Percentiles rank a stretch among this genome's conserved stretches.
phyloP scores from a whole-genome alignment of 2,329 filamentous ascomycete genomes.

The Exophiala sideris region DNA sequence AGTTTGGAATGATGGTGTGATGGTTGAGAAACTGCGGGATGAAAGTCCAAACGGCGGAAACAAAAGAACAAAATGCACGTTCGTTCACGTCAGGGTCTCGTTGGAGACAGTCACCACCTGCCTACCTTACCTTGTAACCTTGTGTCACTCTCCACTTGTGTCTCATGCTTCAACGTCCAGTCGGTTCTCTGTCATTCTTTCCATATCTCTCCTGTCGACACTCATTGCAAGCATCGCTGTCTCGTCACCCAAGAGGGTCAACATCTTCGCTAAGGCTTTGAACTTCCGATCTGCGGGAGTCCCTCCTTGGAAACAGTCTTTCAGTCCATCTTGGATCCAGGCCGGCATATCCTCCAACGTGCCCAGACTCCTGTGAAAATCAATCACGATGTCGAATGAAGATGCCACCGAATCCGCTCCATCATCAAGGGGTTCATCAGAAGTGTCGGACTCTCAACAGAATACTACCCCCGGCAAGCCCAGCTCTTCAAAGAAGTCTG shows the following conservation, averaged over 20 bases:
- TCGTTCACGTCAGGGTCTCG: background rate
- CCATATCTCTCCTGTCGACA: too few relatives aligned
- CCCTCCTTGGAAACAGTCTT: too few relatives aligned
- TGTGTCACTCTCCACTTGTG: too few relatives aligned
- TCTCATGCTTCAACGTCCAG: too few relatives aligned
- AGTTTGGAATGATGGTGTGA: background rate
- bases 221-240: too few relatives aligned
- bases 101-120: too few relatives aligned
- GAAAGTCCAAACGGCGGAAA: background rate
- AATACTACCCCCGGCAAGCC: conserved; percentile 2
- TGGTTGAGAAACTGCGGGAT: background rate
- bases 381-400: conserved; percentile 21
- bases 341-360: background rate
- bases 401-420: conserved; percentile 18
- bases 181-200: too few relatives aligned
- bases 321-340: background rate
- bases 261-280: too few relatives aligned
- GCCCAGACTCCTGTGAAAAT: background rate
- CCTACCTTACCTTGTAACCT: too few relatives aligned
- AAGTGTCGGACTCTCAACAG: conserved; percentile 5
- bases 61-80: conserved; percentile 1
- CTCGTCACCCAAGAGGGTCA: too few relatives aligned
- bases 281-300: too few relatives aligned
- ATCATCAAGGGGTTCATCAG: conserved; percentile 16
- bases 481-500: conserved; percentile 20